Evolutionary conservation across 306 rosid species (phyloP).

Genomic region (Carpinus fangiana): DNA sequence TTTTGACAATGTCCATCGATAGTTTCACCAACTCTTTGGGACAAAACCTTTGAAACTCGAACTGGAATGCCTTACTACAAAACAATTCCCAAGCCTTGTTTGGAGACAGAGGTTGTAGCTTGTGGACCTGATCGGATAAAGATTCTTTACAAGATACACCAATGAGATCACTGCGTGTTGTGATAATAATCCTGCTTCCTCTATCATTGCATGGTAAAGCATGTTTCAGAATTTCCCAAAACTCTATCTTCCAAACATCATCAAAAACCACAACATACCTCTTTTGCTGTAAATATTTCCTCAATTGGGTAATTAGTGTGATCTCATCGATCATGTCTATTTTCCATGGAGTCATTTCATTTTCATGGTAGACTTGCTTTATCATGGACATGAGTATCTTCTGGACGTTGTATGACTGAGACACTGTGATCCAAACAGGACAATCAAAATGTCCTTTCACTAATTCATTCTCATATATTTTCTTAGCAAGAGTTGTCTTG

Average conservation of each 20-base stretch:
- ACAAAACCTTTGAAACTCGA: background rate
- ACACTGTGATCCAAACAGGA: slow-evolving; percentile 1
- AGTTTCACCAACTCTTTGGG: background rate
- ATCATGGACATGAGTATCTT: background rate
- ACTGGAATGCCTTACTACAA: background rate
- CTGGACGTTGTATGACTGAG: background rate
- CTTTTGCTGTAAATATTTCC: background rate
- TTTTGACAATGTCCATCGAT: background rate
- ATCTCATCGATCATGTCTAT: background rate
- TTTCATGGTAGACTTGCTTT: background rate
- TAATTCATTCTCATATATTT: background rate
- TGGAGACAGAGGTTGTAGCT: background rate
- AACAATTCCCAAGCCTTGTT: slow-evolving; percentile 2
- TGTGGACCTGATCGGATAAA: background rate
- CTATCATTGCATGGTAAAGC: background rate
- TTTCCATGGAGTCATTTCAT: background rate
- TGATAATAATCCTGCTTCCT: slow-evolving; percentile 4
- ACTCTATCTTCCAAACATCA: slow-evolving; percentile 1
- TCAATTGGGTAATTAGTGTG: background rate
- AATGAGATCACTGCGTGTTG: background rate
- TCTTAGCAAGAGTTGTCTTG: slow-evolving; percentile 9
- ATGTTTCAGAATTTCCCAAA: slow-evolving; percentile 2
- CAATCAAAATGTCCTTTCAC: background rate
- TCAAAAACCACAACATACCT: background rate
- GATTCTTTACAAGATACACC: background rate